These are phyloP conservation scores for Populus trichocarpa DNA, from an alignment of 441 rosid genomes.

Conservation along the genomic window DNA sequence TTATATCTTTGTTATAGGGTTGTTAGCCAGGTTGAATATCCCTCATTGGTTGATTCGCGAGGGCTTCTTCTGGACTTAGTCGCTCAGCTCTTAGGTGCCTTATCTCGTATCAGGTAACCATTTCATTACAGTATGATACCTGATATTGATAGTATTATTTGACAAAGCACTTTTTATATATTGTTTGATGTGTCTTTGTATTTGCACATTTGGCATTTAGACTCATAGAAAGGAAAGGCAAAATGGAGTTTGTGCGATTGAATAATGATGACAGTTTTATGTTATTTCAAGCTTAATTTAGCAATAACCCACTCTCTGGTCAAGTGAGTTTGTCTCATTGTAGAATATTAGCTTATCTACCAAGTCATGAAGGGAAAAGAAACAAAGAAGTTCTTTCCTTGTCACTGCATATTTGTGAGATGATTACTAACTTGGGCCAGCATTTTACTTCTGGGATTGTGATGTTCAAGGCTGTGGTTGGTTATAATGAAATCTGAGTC, in stretches of 20 bases:
- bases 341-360: background rate
- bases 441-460: background rate
- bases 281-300: background rate
- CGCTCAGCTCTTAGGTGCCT: constrained; percentile 97
- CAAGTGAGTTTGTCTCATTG: background rate
- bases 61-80: constrained; percentile 96
- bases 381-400: background rate
- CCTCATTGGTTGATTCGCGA: constrained; percentile 96
- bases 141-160: background rate
- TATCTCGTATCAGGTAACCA: constrained; percentile 90
- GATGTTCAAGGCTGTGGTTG: background rate
- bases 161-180: background rate
- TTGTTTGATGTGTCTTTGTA: background rate
- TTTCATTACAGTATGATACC: background rate
- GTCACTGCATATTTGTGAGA: no score
- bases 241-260: background rate
- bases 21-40: constrained; percentile 98
- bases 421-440: background rate
- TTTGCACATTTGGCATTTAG: background rate
- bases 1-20: constrained; percentile 49
- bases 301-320: background rate
- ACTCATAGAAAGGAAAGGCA: background rate
- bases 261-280: background rate
- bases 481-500: background rate
- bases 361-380: background rate